phyloP scores from a whole-genome alignment of 371 early-diverging fungal species.

The Zychaea mexicana region DNA sequence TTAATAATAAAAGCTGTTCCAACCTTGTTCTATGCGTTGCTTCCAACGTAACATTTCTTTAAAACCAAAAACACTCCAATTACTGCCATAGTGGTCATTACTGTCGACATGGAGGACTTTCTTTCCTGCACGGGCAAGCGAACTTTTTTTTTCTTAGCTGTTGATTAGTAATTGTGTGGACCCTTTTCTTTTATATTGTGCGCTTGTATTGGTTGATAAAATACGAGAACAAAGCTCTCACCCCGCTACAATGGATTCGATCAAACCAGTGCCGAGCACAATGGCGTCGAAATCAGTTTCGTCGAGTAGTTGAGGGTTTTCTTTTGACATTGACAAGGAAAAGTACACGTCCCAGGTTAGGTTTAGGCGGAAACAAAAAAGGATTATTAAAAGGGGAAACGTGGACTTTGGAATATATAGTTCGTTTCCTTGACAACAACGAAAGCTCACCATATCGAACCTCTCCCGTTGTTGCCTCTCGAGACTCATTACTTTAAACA shows the following conservation, averaged over 20 bases:
- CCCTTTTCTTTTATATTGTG: too few species aligned
- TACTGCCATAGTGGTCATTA: conserved; percentile 85
- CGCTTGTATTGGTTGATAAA: too few species aligned
- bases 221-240: conserved; percentile 24
- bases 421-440: too few species aligned
- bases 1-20: not conserved
- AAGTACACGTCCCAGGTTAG: not conserved
- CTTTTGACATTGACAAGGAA: not conserved
- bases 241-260: conserved; percentile 88
- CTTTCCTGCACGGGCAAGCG: conserved; percentile 79
- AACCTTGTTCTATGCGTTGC: not conserved
- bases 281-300: conserved; percentile 75
- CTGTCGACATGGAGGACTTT: conserved; percentile 91
- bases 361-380: too few species aligned
- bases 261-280: conserved; percentile 89
- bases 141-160: conserved; percentile 34
- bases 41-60: conserved; percentile 55
- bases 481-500: too few species aligned
- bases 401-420: too few species aligned
- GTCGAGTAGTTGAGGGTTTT: conserved; percentile 22
- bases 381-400: too few species aligned
- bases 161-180: not conserved
- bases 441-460: too few species aligned
- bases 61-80: conserved; percentile 66
- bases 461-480: too few species aligned